Evolutionary conservation across 148 eudicot genomes (phyloP), one percentile per base, ranked within the genome.

Genomic region (Silene latifolia): DNA sequence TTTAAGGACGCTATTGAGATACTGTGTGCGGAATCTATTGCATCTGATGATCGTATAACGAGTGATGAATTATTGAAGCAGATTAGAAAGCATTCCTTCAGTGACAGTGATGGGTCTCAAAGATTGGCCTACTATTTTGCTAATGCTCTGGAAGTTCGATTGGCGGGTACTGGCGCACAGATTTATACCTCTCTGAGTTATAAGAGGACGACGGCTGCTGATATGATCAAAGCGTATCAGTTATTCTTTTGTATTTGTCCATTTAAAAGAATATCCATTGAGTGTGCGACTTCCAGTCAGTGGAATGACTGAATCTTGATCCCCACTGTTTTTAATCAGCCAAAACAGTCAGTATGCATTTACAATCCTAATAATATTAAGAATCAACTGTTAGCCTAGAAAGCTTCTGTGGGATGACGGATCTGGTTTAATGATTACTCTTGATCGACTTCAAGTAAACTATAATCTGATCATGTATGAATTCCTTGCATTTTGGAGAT

Each of bases 171-270:
- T 20, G 88, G 86, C 15, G 68, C 81, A 7, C 81, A 83, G 72
- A 68, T 81, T 13, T 84, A 84, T 75, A 82, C 83, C 7, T 74
- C 86, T 51, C 68, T 82, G 60, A 35, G 69, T 20, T 80, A 86
- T 64, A 79, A 69, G 78, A 82, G 84, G 74, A 72, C 74, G 4
- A 78, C 83, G 15, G 86, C 87, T 59, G 83, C 81, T 51, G 86
- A 86, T 35, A 83, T 79, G 79, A 69, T 86, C 10, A 88, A 79
- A 79, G 89, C 86, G 0, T 86, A 78, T 79, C 87, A 82, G 68
- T 81, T 80, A 21, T 88, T 74, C 76, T 11, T 86, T 64, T 76
- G 84, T 15, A 74, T 78, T 14, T 79, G 83, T 65, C 91, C 91
- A 17, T 86, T 78, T 75, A 80, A 84, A 74, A 86, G 80, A 84